A percentile compares a stretch with the other conserved stretches of the same genome.
These are phyloP conservation scores for Bonia amplexicaulis DNA, from an alignment of 176 grass and related monocot genomes.

Conservation along the genomic window DNA sequence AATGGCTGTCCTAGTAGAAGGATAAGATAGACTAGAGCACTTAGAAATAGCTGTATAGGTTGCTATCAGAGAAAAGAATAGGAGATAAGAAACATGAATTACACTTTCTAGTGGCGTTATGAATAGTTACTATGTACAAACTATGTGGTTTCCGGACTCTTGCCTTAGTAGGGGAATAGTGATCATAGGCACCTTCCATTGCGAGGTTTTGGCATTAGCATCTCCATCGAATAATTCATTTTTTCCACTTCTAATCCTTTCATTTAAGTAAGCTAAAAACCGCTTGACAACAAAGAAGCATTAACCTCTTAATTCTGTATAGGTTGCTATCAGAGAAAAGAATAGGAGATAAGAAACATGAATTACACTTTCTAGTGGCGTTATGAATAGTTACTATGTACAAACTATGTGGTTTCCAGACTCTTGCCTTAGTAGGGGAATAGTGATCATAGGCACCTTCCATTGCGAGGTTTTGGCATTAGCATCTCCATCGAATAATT, in stretches of 20 bases:
- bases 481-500: background rate
- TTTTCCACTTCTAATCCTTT: background rate
- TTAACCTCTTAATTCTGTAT: background rate
- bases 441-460: background rate
- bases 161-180: constrained; percentile 1
- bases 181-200: background rate
- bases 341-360: background rate
- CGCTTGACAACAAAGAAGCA: background rate
- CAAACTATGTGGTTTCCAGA: background rate
- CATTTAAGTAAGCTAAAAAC: background rate
- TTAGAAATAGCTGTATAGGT: background rate
- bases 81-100: background rate
- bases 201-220: constrained; percentile 9
- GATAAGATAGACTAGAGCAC: background rate
- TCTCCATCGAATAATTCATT: background rate
- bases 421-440: constrained; percentile 3
- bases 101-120: background rate
- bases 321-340: background rate
- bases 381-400: background rate
- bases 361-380: background rate
- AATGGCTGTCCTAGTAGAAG: background rate
- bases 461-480: constrained; percentile 7
- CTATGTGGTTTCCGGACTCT: background rate
- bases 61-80: background rate
- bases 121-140: background rate